These are phyloP conservation scores for Yamagishiella unicocca DNA, from an alignment of 139 green algal genomes.

Conservation along the genomic window DNA sequence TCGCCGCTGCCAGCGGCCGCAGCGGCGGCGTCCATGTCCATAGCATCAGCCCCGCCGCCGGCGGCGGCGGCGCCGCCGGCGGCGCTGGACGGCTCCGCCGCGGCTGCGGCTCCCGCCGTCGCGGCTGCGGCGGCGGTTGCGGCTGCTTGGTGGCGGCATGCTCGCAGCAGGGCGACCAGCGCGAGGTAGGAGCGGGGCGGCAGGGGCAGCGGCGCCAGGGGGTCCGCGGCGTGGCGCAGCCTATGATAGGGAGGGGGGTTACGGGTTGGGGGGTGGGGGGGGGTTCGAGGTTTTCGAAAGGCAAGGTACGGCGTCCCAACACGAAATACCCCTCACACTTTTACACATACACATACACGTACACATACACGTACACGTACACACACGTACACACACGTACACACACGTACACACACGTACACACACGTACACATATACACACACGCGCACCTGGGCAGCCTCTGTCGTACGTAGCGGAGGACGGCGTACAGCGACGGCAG, in stretches of 20 bases:
- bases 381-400: not conserved
- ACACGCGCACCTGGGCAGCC: slow-evolving; percentile 18
- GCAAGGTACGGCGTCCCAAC: too few relatives aligned
- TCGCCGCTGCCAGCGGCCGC: not conserved
- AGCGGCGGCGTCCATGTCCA: slow-evolving; percentile 12
- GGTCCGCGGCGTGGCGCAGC: slow-evolving; percentile 26
- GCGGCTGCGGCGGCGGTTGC: too few relatives aligned
- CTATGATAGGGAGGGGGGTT: not conserved
- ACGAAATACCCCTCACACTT: too few relatives aligned
- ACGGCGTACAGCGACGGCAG: slow-evolving; percentile 21
- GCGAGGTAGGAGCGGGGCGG: slow-evolving; percentile 20
- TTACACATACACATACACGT: too few relatives aligned
- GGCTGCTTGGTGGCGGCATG: not conserved
- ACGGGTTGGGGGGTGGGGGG: not conserved
- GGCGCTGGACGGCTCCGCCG: not conserved
- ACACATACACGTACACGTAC: not conserved
- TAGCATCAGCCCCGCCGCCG: not conserved
- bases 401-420: too few relatives aligned
- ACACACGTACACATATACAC: too few relatives aligned
- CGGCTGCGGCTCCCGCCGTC: not conserved
- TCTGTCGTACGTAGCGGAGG: slow-evolving; percentile 12
- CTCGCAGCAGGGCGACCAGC: slow-evolving; percentile 13
- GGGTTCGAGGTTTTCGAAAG: too few relatives aligned
- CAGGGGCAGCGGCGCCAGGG: slow-evolving; percentile 24
- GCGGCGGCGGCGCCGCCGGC: not conserved